Conservation (phyloP, 2,329 filamentous ascomycete species). For the Fusarium secorum region DNA sequence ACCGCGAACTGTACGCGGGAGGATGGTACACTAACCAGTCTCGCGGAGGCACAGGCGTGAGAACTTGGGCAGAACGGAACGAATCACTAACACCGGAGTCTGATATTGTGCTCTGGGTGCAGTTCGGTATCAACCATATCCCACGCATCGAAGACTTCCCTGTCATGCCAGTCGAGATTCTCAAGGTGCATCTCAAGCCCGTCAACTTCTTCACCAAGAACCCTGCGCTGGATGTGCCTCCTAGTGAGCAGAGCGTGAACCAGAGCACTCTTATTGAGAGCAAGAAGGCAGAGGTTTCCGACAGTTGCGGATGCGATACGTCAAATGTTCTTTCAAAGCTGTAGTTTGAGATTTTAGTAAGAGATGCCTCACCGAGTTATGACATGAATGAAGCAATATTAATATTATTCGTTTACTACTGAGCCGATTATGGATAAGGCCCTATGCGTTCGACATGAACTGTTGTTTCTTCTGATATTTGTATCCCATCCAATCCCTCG, state of each 20-base stretch:
- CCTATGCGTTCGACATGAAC: constrained; percentile 6
- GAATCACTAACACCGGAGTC: constrained; percentile 69
- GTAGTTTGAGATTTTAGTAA: background rate
- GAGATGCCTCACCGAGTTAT: background rate
- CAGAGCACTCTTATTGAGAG: constrained; percentile 24
- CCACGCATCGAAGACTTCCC: constrained; percentile 60
- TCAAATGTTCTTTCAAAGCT: constrained; percentile 9
- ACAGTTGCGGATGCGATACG: constrained; percentile 5
- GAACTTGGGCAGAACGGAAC: constrained; percentile 48
- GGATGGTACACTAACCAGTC: constrained; percentile 63
- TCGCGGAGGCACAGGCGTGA: constrained; percentile 42
- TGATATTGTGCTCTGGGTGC: constrained; percentile 67
- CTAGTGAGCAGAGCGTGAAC: constrained; percentile 28
- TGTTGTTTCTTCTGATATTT: constrained; percentile 17
- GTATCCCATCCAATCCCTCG: constrained; percentile 6
- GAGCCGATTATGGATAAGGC: background rate
- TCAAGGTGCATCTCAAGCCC: constrained; percentile 44
- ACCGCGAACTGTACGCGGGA: constrained; percentile 59
- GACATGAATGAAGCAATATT: background rate
- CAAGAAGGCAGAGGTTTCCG: background rate
- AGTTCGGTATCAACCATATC: constrained; percentile 60
- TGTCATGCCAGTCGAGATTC: constrained; percentile 49
- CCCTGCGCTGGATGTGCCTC: constrained; percentile 56
- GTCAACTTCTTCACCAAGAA: constrained; percentile 59
- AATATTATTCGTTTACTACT: constrained; percentile 7